Base-by-base conservation (phyloP, 176 grass and related monocot genomes). In the Rhynchospora tenuis region DNA sequence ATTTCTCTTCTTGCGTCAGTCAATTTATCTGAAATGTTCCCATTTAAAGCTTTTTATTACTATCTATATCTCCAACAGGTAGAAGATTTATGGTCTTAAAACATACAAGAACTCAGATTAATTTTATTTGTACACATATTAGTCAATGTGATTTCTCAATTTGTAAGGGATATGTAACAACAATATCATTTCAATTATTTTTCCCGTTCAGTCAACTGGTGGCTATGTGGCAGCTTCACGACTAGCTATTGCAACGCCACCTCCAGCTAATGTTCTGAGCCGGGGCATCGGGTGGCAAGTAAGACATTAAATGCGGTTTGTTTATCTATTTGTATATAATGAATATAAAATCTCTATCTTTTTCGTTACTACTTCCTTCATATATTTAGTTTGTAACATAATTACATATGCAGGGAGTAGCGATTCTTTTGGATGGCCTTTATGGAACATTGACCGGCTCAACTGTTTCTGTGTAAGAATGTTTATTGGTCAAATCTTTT, bases 231-330 rank as follows among this genome's bases (percentile, higher is more conserved):
- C 85, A 81, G 88, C 88, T 43, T 90, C 88, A 1, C 85, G 88
- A 20, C 63, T 90, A 17, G 88, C 88, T 77, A 90, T 90, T 76
- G 88, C 88, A n/a, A 90, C 88, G 59, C 88, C 81, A 20, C 88
- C 88, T 80, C 88, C 88, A 59, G 88, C 88, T 81, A 80, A 90
- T 87, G 85, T 90, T 65, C 66, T 90, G 80, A 90, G 88, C 57
- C 74, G 88, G 87, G 85, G 88, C 85, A 90, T 90, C 79, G 88
- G 88, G 43, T 90, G 88, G 88, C 88, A 90, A 86, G 88, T 90
- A 28, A 71, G 74, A 8, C 69, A 17, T 24, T 74, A 52, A 61
- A 74, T 51, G 71, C 26, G 59, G 16, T 81, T 84, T 28, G 69
- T 65, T 84, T 67, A n/a, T 73, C 17, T 9, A 65, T 12, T 78